Conservation (phyloP, 495 filamentous ascomycete species). For the Letharia lupina region DNA sequence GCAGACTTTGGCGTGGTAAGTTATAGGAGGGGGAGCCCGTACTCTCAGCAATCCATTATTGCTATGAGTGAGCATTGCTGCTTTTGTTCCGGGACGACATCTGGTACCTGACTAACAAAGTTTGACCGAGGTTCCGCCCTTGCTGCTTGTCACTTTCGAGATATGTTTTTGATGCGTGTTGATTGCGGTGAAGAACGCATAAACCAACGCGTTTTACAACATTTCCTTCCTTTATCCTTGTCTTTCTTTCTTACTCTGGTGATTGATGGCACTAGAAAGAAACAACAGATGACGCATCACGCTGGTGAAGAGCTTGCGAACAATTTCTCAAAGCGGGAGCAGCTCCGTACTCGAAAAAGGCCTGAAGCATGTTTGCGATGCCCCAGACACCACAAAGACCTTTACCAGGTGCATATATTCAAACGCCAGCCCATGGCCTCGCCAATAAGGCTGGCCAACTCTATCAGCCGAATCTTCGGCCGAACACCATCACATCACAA, state of each 20-base stretch:
- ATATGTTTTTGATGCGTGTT: neutral
- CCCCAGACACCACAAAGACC: conserved; percentile 56
- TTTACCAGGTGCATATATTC: conserved; percentile 63
- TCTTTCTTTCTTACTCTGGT: neutral
- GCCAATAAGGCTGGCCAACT: conserved; percentile 10
- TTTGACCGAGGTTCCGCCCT: neutral
- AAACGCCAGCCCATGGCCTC: conserved; percentile 50
- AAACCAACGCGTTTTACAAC: neutral
- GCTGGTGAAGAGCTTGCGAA: conserved; percentile 1
- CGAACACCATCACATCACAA: conserved; percentile 15
- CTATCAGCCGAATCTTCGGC: conserved; percentile 15
- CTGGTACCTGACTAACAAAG: neutral
- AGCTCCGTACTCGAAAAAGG: neutral
- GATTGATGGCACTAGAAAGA: neutral
- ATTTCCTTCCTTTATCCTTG: neutral
- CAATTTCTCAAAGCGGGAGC: neutral
- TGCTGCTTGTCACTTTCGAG: neutral
- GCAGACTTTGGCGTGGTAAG: neutral
- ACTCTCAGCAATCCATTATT: too few species aligned
- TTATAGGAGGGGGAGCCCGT: neutral
- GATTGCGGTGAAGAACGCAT: neutral
- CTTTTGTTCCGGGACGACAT: neutral
- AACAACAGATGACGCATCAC: conserved; percentile 5
- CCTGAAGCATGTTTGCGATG: conserved; percentile 45
- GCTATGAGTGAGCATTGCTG: too few species aligned